Evolutionary conservation across 1,284 basidiomycete genomes (phyloP).

Genomic region (Amylostereum areolatum): DNA sequence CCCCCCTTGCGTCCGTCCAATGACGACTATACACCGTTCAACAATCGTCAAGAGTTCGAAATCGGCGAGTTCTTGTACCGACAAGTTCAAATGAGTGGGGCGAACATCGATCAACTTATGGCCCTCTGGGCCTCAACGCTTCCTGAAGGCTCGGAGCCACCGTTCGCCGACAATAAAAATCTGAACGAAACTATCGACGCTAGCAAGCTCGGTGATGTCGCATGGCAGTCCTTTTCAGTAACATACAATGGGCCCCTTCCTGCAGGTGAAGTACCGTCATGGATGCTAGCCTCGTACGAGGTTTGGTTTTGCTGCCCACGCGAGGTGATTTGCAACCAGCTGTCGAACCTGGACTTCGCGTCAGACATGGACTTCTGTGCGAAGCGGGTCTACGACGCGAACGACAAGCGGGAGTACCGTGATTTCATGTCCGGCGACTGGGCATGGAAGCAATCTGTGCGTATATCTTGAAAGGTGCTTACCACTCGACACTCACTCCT

Average conservation of each 20-base stretch:
- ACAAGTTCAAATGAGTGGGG: constrained; percentile 1
- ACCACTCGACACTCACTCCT: too few relatives aligned
- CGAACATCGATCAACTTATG: constrained; percentile 7
- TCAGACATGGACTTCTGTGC: constrained; percentile 17
- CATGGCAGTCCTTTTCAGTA: constrained; percentile 8
- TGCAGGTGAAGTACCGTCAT: constrained; percentile 8
- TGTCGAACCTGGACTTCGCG: constrained; percentile 15
- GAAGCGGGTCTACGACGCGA: constrained; percentile 3
- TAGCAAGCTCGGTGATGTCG: constrained; percentile 4
- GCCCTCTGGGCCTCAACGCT: constrained; percentile 5
- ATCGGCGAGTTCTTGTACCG: constrained; percentile 7
- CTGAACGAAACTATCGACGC: constrained; percentile 15
- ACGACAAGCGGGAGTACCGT: background rate
- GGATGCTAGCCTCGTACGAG: constrained; percentile 9
- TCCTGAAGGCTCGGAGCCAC: constrained; percentile 12
- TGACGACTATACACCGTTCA: constrained; percentile 9
- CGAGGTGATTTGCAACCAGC: constrained; percentile 1
- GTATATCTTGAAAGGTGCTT: constrained; percentile 6
- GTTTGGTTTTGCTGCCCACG: constrained; percentile 11
- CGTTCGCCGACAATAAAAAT: constrained; percentile 4
- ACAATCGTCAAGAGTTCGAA: constrained; percentile 4
- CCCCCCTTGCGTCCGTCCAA: background rate
- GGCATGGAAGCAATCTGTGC: constrained; percentile 13
- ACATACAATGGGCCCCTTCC: constrained; percentile 7
- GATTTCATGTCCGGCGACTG: constrained; percentile 17